phyloP scores from a whole-genome alignment of 208 protist genomes.

The Wallacemonas sp. region DNA sequence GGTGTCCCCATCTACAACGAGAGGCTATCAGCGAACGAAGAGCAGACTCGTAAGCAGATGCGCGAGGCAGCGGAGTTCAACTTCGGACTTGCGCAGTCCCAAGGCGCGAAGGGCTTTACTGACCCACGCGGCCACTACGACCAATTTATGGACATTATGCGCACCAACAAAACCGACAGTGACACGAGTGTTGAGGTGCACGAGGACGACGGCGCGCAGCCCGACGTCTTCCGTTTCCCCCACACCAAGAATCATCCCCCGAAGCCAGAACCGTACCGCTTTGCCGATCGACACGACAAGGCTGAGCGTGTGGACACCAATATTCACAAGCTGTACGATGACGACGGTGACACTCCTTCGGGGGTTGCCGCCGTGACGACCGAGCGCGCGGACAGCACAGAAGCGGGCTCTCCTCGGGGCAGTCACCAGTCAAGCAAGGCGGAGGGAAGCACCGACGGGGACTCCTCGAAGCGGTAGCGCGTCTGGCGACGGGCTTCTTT shows the following conservation, averaged over 20 bases:
- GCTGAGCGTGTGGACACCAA: constrained; percentile 40
- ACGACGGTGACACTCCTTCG: not conserved
- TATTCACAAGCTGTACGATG: constrained; percentile 28
- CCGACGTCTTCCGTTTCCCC: constrained; percentile 64
- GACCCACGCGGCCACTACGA: constrained; percentile 83
- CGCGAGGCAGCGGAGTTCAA: constrained; percentile 85
- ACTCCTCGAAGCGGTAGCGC: no score
- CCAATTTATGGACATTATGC: constrained; percentile 62
- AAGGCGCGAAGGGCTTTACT: constrained; percentile 82
- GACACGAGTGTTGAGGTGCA: constrained; percentile 57
- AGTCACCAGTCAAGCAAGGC: no score
- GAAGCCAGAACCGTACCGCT: constrained; percentile 32
- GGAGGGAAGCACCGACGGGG: no score
- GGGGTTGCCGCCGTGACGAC: not conserved
- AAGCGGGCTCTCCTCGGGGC: not conserved
- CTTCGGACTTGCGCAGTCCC: constrained; percentile 53
- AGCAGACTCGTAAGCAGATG: constrained; percentile 82
- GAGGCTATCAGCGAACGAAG: constrained; percentile 75
- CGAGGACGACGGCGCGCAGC: constrained; percentile 44
- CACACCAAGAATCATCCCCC: constrained; percentile 58
- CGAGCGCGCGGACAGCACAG: not conserved
- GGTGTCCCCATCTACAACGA: constrained; percentile 87
- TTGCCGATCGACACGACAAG: constrained; percentile 25
- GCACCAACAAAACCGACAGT: constrained; percentile 50
- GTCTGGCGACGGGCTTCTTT: no score